Evolutionary conservation across 225 moss, liverwort and hornwort genomes (phyloP), one percentile per base, ranked within the genome.

Genomic region (Ulota crispa): DNA sequence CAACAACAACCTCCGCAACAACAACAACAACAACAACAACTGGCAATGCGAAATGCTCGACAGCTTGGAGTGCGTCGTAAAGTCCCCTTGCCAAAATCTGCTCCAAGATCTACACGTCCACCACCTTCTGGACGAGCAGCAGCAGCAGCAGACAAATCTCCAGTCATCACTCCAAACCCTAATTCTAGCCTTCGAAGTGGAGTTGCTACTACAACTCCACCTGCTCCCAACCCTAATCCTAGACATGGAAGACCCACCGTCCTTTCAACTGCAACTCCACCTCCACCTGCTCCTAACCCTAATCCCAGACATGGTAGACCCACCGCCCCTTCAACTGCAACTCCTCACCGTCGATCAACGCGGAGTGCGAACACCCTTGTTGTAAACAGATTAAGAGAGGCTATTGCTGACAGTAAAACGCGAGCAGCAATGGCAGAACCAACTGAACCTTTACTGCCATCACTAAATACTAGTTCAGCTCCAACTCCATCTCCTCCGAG

Each of bases 1-100:
- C 39, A 39, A 39, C 39, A 39, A 41, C 85, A 85, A 83, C 61
- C 65, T 78, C 63, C 26, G 28, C 81, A 64, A 10, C 42, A 42
- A 42, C 36, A 7, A 36, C 36, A 34, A n/a, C n/a, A n/a, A 9
- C 39, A 10, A 24, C n/a, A 57, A 2, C 42, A 53, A 53, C 77
- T 84, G n/a, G 77, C 80, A 57, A 66, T 74, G 31, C 65, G 20
- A 56, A 55, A 41, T n/a, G 11, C 7, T 19, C 63, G 24, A 60
- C 76, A 30, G 8, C 30, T 3, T 41, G 75, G 27, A 30, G 73
- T 73, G 64, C 73, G 23, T 56, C 73, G 42, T 18, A 65, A 55
- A 64, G 18, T 26, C n/a, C 26, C 30, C 42, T 7, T 7, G 24
- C 65, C 55, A 15, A 81, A 32, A 43, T 56, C 43, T 55, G 32